phyloP scores from a whole-genome alignment of 306 rosid species.

The Vigna unguiculata region DNA sequence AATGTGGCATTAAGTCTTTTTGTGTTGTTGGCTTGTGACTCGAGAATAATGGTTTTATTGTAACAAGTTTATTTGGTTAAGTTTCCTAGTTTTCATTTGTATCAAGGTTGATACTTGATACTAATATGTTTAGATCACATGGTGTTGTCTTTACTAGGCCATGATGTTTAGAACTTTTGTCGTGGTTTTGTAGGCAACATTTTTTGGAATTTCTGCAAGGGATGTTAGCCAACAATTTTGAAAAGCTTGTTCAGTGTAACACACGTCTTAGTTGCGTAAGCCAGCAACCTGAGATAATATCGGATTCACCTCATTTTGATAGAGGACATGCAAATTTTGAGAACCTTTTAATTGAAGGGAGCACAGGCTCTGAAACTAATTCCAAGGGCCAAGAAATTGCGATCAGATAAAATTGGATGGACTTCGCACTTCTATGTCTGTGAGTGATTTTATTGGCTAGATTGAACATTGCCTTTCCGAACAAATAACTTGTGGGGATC shows the following conservation, averaged over 20 bases:
- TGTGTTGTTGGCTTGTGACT: too few relatives aligned
- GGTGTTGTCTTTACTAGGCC: not conserved
- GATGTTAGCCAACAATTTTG: constrained; percentile 75
- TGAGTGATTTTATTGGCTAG: constrained; percentile 76
- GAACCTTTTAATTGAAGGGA: constrained; percentile 38
- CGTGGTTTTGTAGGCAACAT: constrained; percentile 67
- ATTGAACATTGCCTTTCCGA: constrained; percentile 77
- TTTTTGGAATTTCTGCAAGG: constrained; percentile 84
- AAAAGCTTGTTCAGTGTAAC: constrained; percentile 89
- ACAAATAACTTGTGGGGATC: constrained; percentile 60
- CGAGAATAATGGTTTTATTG: not conserved
- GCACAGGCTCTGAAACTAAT: too few relatives aligned
- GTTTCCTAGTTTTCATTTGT: not conserved
- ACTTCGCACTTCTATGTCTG: constrained; percentile 73
- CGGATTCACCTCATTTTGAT: constrained; percentile 83
- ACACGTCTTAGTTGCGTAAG: constrained; percentile 76
- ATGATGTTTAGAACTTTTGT: constrained; percentile 2
- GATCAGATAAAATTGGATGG: constrained; percentile 76
- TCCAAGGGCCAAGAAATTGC: constrained; percentile 49
- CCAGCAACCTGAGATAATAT: constrained; percentile 71
- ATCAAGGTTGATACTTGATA: not conserved
- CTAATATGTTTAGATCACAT: not conserved
- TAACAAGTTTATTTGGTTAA: not conserved
- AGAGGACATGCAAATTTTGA: constrained; percentile 56
- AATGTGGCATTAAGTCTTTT: too few relatives aligned